phyloP scores from a whole-genome alignment of 2,329 filamentous ascomycete species.

The Alternaria brassicae region DNA sequence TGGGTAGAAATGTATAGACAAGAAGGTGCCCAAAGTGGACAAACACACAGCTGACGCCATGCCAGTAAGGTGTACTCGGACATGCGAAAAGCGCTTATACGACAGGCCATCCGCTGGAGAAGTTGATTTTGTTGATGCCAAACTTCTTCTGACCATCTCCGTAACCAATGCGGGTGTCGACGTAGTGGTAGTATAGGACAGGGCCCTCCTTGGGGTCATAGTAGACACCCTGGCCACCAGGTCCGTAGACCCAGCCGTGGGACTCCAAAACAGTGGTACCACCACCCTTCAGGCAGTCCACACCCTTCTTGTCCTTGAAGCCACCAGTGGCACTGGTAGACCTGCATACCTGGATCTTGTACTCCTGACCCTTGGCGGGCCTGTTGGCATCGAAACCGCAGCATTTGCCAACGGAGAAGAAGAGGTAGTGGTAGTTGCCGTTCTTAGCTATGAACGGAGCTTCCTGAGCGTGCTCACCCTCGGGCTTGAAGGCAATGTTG shows the following conservation, averaged over 20 bases:
- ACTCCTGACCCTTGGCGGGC: constrained; percentile 67
- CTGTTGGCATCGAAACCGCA: constrained; percentile 63
- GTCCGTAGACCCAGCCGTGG: constrained; percentile 68
- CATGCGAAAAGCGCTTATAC: constrained; percentile 28
- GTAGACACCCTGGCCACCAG: constrained; percentile 69
- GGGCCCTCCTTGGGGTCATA: constrained; percentile 59
- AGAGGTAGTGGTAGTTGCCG: constrained; percentile 68
- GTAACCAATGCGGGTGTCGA: constrained; percentile 62
- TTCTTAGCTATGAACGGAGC: constrained; percentile 64
- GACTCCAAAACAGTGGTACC: constrained; percentile 68
- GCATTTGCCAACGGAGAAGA: constrained; percentile 68
- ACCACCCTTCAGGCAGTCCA: constrained; percentile 62
- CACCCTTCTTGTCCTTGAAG: constrained; percentile 65
- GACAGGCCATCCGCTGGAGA: constrained; percentile 59
- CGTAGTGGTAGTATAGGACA: constrained; percentile 69
- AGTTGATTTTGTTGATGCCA: constrained; percentile 61
- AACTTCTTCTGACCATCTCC: constrained; percentile 60
- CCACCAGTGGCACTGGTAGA: constrained; percentile 59
- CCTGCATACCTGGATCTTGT: constrained; percentile 71
- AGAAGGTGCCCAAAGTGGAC: background rate
- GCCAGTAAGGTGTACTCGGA: background rate
- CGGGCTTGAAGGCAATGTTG: constrained; percentile 63
- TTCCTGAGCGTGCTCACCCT: constrained; percentile 62
- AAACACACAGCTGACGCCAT: background rate
- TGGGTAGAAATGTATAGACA: background rate